Percentiles rank a stretch among this genome's conserved stretches.
Conservation (phyloP, 2,329 filamentous ascomycete species). For the Aphanoascus verrucosus region DNA sequence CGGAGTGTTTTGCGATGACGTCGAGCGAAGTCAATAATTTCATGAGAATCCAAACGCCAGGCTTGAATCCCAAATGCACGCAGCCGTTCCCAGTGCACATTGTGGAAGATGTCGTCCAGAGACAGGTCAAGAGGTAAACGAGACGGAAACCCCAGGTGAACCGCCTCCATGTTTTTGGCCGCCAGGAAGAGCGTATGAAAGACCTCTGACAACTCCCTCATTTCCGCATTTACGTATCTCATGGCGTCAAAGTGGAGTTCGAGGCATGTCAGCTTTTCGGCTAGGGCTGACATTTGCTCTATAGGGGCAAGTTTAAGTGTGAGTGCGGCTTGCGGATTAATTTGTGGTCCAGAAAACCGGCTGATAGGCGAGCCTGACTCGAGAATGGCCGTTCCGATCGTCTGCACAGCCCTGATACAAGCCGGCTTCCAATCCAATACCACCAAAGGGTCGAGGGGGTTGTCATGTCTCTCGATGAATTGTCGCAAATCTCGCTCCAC, state of each 20-base stretch:
- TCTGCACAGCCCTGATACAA: conserved; percentile 51
- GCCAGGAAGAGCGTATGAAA: conserved; percentile 50
- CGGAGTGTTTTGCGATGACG: conserved; percentile 48
- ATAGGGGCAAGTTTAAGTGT: conserved; percentile 41
- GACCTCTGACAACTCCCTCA: conserved; percentile 46
- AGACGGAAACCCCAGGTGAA: conserved; percentile 55
- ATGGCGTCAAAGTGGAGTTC: conserved; percentile 54
- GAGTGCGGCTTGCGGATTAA: conserved; percentile 50
- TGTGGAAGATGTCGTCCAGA: conserved; percentile 53
- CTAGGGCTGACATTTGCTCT: conserved; percentile 41
- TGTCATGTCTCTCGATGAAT: conserved; percentile 41
- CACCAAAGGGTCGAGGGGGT: conserved; percentile 35
- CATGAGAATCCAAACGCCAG: conserved; percentile 50
- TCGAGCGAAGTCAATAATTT: conserved; percentile 48
- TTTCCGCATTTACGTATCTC: conserved; percentile 46
- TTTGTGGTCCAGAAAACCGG: conserved; percentile 52
- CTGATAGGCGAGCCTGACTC: conserved; percentile 47
- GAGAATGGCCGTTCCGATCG: conserved; percentile 47
- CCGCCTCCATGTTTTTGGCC: conserved; percentile 49
- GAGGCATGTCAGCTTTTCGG: conserved; percentile 49
- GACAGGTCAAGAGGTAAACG: conserved; percentile 46
- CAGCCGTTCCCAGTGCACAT: conserved; percentile 50
- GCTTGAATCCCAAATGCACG: conserved; percentile 55
- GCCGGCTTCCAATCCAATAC: conserved; percentile 52
- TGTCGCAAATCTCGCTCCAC: conserved; percentile 46